Base-by-base conservation (phyloP, 768 basidiomycete species). In the Agaricus subrufescens region DNA sequence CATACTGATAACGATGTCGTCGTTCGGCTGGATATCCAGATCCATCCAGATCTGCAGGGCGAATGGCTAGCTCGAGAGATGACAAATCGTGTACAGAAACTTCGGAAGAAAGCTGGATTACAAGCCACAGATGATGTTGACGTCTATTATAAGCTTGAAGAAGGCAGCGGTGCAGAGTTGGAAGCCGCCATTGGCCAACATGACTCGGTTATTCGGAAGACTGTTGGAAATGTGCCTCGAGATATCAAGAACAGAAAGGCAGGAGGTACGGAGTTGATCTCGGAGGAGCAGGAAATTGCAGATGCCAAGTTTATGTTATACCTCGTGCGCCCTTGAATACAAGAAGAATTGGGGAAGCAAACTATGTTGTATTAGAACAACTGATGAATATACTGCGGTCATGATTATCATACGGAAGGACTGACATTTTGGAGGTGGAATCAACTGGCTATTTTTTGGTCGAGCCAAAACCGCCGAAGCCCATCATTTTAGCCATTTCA, bases 1-100 rank as follows among this genome's bases (percentile, higher is more conserved):
- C 86, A 94, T 60, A 93, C 94, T 23, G 92, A 98, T 72, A 91
- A 89, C 64, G 94, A 98, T 62, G 94, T 98, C 50, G 95, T 97
- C 48, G 82, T 98, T 59, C 80, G 96, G 46, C 84, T 99, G 40
- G 97, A 99, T 71, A 84, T 93, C 53, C 85, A 89, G 67, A 80
- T 88, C 46, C 91, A 97, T 64, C 80, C 88, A 0, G 93, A 98
- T 60, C 80, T 98, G 44, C 84, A 87, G 69, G 78, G 84, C 50
- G 91, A 98, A 75, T 94, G 92, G 78, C 77, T 94, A 26, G 87
- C 91, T 46, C 83, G 97, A 45, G 92, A 96, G 70, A 71, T 98
- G 61, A 88, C 89, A 60, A 96, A 94, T 62, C 87, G 95, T 52
- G 87, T 98, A 43, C 97, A 99, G 75, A 93, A 91, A 68, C 75